Evolutionary conservation across 75 land plant species (phyloP).

Genomic region (Larix kaempferi): DNA sequence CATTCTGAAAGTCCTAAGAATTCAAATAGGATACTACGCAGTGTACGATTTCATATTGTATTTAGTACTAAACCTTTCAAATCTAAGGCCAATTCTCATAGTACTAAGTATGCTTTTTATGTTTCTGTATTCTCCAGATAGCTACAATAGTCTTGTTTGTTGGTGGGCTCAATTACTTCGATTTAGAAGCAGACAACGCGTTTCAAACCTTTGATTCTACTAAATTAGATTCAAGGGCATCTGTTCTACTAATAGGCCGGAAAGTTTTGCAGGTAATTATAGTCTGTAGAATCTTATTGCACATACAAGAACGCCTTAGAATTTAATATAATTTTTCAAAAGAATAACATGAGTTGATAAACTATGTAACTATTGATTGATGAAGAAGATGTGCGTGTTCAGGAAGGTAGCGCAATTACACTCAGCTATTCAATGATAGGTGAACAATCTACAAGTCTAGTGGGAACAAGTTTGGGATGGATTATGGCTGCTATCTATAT

Average conservation of each 20-base stretch:
- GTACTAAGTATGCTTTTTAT: neutral
- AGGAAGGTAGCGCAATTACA: neutral
- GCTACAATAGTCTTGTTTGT: conserved; percentile 21
- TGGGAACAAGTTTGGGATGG: conserved; percentile 57
- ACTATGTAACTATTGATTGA: neutral
- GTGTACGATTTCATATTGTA: conserved; percentile 13
- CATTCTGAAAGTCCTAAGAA: conserved; percentile 14
- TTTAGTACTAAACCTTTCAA: no score
- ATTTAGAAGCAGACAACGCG: neutral
- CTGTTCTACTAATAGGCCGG: conserved; percentile 23
- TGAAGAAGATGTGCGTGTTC: neutral
- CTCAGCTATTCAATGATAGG: neutral
- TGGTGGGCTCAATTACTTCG: conserved; percentile 17
- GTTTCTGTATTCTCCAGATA: conserved; percentile 15
- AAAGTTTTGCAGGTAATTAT: conserved; percentile 35
- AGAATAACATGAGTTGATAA: no score
- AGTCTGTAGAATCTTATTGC: no score
- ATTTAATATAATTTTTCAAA: no score
- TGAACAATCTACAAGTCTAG: conserved; percentile 8
- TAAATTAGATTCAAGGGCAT: neutral
- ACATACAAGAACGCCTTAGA: no score
- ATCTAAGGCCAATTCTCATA: neutral
- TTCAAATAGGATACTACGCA: conserved; percentile 24
- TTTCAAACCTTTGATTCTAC: neutral
- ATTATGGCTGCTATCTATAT: conserved; percentile 77